Conservation (phyloP, 2,329 filamentous ascomycete genomes). For the Stagonosporopsis cucurbitacearum region DNA sequence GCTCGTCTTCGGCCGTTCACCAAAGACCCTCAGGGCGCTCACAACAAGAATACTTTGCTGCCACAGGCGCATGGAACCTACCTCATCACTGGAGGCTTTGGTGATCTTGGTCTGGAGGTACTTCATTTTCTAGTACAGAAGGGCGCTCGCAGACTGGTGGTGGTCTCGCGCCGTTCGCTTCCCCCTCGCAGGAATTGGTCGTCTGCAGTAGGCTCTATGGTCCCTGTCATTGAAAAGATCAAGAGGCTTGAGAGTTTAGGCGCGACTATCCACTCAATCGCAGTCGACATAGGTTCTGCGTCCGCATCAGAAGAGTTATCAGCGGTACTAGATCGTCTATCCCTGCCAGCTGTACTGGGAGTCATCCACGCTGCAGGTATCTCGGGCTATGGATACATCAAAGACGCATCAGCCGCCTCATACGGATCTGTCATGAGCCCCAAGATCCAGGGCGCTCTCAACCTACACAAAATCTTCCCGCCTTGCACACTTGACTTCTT, state of each 20-base stretch:
- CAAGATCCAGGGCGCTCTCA: slow-evolving; percentile 39
- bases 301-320: slow-evolving; percentile 31
- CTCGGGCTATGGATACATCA: slow-evolving; percentile 47
- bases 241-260: slow-evolving; percentile 27
- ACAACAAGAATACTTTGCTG: slow-evolving; percentile 11
- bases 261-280: slow-evolving; percentile 44
- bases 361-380: slow-evolving; percentile 53
- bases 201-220: slow-evolving; percentile 15
- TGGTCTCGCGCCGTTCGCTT: slow-evolving; percentile 49
- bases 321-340: slow-evolving; percentile 38
- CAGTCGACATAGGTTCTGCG: slow-evolving; percentile 46
- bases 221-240: slow-evolving; percentile 20
- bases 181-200: slow-evolving; percentile 46
- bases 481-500: slow-evolving; percentile 40
- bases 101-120: slow-evolving; percentile 50
- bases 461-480: slow-evolving; percentile 33
- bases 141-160: slow-evolving; percentile 52
- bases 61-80: slow-evolving; percentile 52
- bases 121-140: slow-evolving; percentile 49
- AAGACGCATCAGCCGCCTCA: slow-evolving; percentile 36
- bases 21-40: slow-evolving; percentile 21
- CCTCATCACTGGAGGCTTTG: slow-evolving; percentile 53
- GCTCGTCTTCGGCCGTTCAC: slow-evolving; percentile 39
- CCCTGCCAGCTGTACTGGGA: slow-evolving; percentile 50
- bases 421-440: slow-evolving; percentile 45